These are phyloP conservation scores for Dendrobium chrysotoxum DNA, from an alignment of 106 monocot species.

Conservation along the genomic window DNA sequence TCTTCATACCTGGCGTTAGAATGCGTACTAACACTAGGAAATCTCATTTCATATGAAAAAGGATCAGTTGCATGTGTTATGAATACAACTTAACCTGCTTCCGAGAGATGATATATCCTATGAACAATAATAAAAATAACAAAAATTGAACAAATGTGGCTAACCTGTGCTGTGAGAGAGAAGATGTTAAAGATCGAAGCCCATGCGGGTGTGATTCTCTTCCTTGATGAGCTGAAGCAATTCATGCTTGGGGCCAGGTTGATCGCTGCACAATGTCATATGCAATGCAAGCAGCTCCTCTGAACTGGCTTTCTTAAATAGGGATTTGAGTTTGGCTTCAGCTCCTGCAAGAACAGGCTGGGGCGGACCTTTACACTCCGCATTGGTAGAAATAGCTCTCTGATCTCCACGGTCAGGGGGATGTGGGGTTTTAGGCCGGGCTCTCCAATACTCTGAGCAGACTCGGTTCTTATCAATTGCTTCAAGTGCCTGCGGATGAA, in stretches of 20 bases:
- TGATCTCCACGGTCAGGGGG: neutral
- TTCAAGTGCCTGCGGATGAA: constrained; percentile 1
- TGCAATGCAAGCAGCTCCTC: constrained; percentile 3
- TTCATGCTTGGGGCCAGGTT: neutral
- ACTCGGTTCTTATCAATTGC: neutral
- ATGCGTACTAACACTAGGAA: too few species aligned
- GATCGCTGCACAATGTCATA: neutral
- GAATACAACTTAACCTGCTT: neutral
- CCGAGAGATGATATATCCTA: neutral
- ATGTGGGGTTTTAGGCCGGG: neutral
- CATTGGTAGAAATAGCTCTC: neutral
- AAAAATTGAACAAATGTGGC: constrained; percentile 7
- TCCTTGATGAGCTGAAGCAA: constrained; percentile 9
- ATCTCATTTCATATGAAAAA: neutral
- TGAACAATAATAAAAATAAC: neutral
- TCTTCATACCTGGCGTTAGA: too few species aligned
- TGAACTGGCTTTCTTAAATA: neutral
- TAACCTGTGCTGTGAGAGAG: neutral
- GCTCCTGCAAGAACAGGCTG: neutral
- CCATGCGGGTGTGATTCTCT: neutral
- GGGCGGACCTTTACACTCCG: neutral
- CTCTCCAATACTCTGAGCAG: constrained; percentile 2
- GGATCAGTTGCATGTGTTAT: neutral
- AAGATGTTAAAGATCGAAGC: neutral
- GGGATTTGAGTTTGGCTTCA: neutral